These are phyloP conservation scores for Eucalyptus pauciflora DNA, from an alignment of 345 rosid species.

Conservation along the genomic window DNA sequence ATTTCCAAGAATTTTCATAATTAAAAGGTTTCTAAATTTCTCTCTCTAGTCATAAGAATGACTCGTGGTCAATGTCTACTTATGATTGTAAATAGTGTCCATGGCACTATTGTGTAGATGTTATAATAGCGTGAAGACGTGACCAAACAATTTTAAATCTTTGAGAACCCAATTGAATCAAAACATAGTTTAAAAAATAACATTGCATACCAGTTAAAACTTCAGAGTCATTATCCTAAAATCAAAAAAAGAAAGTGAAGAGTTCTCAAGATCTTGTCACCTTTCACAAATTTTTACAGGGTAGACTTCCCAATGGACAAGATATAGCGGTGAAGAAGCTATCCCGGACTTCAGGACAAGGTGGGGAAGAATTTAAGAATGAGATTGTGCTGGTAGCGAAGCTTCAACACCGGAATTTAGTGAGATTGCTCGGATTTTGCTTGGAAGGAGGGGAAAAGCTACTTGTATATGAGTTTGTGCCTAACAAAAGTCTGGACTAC, in stretches of 20 bases:
- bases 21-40: neutral
- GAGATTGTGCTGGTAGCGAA: neutral
- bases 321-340: slow-evolving; percentile 39
- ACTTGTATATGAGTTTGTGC: neutral
- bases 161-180: neutral
- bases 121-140: neutral
- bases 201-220: neutral
- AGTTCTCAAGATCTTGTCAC: neutral
- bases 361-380: neutral
- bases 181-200: neutral
- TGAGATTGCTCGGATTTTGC: neutral
- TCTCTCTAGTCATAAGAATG: neutral
- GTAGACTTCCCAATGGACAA: slow-evolving; percentile 16
- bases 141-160: neutral
- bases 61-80: neutral
- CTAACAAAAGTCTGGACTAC: neutral
- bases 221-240: neutral
- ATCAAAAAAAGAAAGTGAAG: neutral
- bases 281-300: slow-evolving; percentile 6
- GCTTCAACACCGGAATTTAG: neutral
- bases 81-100: neutral
- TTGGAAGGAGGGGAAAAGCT: neutral
- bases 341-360: slow-evolving; percentile 22
- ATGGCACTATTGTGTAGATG: neutral
- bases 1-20: neutral